Percentiles rank a stretch among this genome's conserved stretches.
Conservation (phyloP, 2,329 filamentous ascomycete species). For the Penicillium olsonii region DNA sequence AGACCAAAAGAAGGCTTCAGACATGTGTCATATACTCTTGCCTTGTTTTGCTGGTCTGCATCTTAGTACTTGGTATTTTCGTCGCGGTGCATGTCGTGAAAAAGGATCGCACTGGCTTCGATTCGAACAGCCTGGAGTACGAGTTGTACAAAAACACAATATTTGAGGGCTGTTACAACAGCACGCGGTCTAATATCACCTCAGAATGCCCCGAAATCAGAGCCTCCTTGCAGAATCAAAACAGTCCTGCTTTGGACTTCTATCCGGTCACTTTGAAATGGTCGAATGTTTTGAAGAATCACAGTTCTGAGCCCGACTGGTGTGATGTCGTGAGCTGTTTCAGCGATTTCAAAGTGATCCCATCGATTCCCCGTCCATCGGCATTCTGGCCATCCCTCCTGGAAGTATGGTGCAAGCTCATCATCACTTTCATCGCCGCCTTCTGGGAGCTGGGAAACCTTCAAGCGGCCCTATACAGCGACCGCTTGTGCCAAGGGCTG, state of each 20-base stretch:
- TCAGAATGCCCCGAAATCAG: not conserved
- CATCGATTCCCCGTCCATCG: not conserved
- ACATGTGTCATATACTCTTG: too few relatives aligned
- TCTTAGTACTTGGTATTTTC: not conserved
- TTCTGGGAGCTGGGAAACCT: not conserved
- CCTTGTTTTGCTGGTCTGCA: too few relatives aligned
- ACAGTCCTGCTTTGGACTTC: too few relatives aligned
- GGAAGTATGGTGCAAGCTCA: not conserved
- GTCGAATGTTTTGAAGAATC: too few relatives aligned
- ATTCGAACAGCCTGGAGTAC: not conserved
- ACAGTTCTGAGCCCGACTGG: too few relatives aligned
- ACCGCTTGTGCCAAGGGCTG: not conserved
- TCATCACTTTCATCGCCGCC: not conserved
- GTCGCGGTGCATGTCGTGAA: not conserved
- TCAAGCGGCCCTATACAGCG: not conserved
- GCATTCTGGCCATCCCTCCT: not conserved
- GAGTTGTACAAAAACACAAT: not conserved
- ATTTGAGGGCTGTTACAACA: slow-evolving; percentile 1
- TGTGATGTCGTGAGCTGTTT: slow-evolving; percentile 1
- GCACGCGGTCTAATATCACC: not conserved
- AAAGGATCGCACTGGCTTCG: not conserved
- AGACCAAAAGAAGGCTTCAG: too few relatives aligned
- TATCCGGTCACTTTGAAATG: too few relatives aligned
- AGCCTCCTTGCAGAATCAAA: not conserved
- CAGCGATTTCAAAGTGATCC: not conserved